A percentile compares a stretch with the other conserved stretches of the same genome.
Conservation (phyloP, 2,329 filamentous ascomycete genomes). For the Cryphonectria japonica region DNA sequence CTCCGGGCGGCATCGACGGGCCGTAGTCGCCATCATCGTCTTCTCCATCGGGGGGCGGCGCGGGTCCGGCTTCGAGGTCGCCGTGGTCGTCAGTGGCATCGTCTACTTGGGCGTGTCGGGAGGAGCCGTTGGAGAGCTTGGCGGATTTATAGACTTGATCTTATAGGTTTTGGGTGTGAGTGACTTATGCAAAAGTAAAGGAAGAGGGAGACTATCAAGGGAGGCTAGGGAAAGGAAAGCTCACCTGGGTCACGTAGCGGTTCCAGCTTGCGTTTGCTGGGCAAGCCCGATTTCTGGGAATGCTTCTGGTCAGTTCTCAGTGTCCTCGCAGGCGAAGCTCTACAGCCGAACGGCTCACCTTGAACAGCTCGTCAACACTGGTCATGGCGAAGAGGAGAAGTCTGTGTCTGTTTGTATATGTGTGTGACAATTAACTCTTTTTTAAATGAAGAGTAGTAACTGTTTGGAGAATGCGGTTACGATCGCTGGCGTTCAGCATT, state of each 20-base stretch:
- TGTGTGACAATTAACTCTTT: background rate
- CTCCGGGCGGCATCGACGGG: slow-evolving; percentile 51
- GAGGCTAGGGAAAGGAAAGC: background rate
- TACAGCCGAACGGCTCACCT: slow-evolving; percentile 42
- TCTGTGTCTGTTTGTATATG: background rate
- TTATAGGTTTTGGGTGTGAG: slow-evolving; percentile 34
- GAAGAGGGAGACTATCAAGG: slow-evolving; percentile 6
- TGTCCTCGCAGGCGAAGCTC: background rate
- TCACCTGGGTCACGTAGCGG: slow-evolving; percentile 66
- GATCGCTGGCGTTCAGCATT: background rate
- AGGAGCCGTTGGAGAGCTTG: slow-evolving; percentile 52
- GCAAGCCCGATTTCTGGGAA: slow-evolving; percentile 47
- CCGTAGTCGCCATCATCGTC: slow-evolving; percentile 54
- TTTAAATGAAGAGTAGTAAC: background rate
- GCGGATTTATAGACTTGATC: slow-evolving; percentile 68
- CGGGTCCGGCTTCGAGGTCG: slow-evolving; percentile 52
- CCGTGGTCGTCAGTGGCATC: slow-evolving; percentile 46
- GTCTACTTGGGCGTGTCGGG: slow-evolving; percentile 50
- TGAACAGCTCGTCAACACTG: slow-evolving; percentile 63
- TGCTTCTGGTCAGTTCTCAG: slow-evolving; percentile 25
- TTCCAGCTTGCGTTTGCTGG: slow-evolving; percentile 67
- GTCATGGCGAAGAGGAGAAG: slow-evolving; percentile 47
- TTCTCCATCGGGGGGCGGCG: slow-evolving; percentile 54
- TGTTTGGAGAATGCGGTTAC: background rate
- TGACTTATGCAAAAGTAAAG: background rate